Base-by-base conservation (phyloP, 805 yeast genomes). In the Dipodascopsis uninucleata region DNA sequence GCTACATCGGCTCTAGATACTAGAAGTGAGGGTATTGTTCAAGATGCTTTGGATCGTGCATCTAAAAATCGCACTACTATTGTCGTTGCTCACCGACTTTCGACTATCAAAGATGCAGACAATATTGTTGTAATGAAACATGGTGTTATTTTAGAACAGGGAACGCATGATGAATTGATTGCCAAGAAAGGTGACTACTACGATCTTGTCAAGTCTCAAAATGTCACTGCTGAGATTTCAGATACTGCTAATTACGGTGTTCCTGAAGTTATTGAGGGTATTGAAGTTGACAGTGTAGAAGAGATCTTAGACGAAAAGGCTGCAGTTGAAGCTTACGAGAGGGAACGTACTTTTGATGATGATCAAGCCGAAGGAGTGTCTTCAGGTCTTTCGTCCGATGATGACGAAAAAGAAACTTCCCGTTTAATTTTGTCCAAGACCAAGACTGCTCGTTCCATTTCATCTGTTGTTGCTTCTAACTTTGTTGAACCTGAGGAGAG, bases 1-100 rank as follows among this genome's bases (percentile, higher is more conserved):
- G 85, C 85, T 5, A 79, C 84, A 0, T 77, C 82, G 6, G 84
- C 84, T 0, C 64, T 80, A 34, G 85, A 79, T 58, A 74, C 81
- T 6, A 71, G 73, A 38, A 73, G 78, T 52, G 85, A 79, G 58
- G 78, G 77, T 47, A 69, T 77, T 4, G 81, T 79, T 31, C 75
- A 76, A 67, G 66, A 66, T 29, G 79, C 81, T 31, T 62, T 79
- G 43, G 58, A 61, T 35, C 48, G 52, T 21, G 62, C 61, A 3
- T 34, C 63, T 9, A 48, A 52, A 41, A 47, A 58, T 29, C 48
- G 64, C 5, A 75, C 79, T 3, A 71, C 81, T 3, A 71, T 75
- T 35, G 70, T 70, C 47, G 72, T 75, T 50, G 79, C 79, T 12
- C 78, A 75, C 53, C 59, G 79, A 39, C 62, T 75, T 43, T 68